phyloP scores from a whole-genome alignment of 345 rosid species.

The Linum trigynum region DNA sequence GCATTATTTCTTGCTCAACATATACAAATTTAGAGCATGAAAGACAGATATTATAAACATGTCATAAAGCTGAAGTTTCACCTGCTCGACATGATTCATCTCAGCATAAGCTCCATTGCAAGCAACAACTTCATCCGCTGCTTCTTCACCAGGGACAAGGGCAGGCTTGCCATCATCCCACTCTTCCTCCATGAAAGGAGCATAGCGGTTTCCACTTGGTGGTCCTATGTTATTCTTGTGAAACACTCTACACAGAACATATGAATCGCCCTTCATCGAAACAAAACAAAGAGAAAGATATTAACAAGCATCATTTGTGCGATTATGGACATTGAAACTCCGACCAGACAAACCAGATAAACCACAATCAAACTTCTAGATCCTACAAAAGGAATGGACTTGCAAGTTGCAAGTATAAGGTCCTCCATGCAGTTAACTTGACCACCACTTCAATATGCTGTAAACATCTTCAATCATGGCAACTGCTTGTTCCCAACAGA shows the following conservation, averaged over 20 bases:
- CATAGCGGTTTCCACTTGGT: slow-evolving; percentile 74
- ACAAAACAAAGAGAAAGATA: slow-evolving; percentile 14
- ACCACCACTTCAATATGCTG: too few relatives aligned
- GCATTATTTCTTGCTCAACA: too few relatives aligned
- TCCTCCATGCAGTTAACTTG: too few relatives aligned
- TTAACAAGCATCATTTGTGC: slow-evolving; percentile 10
- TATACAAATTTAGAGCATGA: not conserved
- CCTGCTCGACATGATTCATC: slow-evolving; percentile 36
- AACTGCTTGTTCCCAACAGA: not conserved
- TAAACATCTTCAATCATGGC: not conserved
- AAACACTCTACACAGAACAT: slow-evolving; percentile 83
- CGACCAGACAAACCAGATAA: slow-evolving; percentile 3
- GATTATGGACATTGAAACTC: slow-evolving; percentile 6
- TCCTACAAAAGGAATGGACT: not conserved
- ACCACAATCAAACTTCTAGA: not conserved
- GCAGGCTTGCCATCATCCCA: slow-evolving; percentile 51
- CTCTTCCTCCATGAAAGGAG: slow-evolving; percentile 71
- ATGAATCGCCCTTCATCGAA: slow-evolving; percentile 37
- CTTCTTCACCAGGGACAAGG: slow-evolving; percentile 55
- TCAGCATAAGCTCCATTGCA: slow-evolving; percentile 21
- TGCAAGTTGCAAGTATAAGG: too few relatives aligned
- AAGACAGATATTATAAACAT: not conserved
- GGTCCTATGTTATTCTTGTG: slow-evolving; percentile 90
- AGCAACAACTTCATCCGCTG: slow-evolving; percentile 24
- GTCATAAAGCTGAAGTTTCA: slow-evolving; percentile 1